Conservation (phyloP, 176 grass and related monocot species). For the Avena insularis region DNA sequence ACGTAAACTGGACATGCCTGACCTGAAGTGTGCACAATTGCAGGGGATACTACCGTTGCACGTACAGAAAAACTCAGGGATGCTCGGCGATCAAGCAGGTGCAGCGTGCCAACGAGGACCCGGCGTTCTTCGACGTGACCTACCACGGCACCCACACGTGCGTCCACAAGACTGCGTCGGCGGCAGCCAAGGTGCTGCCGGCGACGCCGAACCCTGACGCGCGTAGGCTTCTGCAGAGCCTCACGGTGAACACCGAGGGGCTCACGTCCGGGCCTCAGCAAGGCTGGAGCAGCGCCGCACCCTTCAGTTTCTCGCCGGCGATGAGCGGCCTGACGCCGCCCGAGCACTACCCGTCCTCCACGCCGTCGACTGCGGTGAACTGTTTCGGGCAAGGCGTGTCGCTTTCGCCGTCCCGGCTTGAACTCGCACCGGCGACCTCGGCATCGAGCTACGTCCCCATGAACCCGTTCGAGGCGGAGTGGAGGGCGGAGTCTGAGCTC, state of each 20-base stretch:
- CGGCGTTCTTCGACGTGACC: constrained; percentile 56
- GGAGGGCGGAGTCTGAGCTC: constrained; percentile 22
- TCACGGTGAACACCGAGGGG: constrained; percentile 56
- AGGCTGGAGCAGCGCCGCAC: not conserved
- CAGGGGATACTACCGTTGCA: constrained; percentile 85
- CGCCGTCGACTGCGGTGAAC: constrained; percentile 36
- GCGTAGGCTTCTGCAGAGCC: constrained; percentile 27
- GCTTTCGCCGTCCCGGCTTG: constrained; percentile 31
- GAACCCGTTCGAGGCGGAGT: constrained; percentile 26
- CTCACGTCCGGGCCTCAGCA: not conserved
- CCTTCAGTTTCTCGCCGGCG: constrained; percentile 50
- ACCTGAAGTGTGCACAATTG: not conserved
- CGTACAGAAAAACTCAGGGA: constrained; percentile 44
- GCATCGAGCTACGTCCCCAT: constrained; percentile 43
- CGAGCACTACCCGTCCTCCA: constrained; percentile 42
- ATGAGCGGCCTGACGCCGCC: not conserved
- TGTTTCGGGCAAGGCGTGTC: constrained; percentile 10
- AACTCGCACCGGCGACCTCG: constrained; percentile 52
- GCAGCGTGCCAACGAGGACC: constrained; percentile 67
- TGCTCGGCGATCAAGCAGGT: constrained; percentile 74
- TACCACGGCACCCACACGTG: constrained; percentile 78
- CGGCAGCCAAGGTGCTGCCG: not conserved
- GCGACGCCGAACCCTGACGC: constrained; percentile 25
- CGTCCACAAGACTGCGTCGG: not conserved
- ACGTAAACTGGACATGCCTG: not conserved